Evolutionary conservation across 2,329 filamentous ascomycete species (phyloP), one percentile per base, ranked within the genome.

Genomic region (Elsinoe fawcettii): DNA sequence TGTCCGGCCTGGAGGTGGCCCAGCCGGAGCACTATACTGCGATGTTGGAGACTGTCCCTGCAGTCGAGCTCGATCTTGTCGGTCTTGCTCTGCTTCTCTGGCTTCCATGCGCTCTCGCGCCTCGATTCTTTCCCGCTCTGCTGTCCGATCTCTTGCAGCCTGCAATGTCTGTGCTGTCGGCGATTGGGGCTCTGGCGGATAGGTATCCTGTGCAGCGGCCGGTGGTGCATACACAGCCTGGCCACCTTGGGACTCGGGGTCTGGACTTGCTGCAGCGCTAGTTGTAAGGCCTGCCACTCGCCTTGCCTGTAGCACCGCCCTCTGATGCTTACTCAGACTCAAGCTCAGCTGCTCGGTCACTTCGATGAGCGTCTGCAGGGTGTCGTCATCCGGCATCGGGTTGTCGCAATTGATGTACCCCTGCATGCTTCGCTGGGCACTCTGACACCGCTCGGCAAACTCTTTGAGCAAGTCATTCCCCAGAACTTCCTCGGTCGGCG

Each of bases 351-450:
- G 87, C 71, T 97, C 93, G 69, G 95, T 96, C 12, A 90, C 93
- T 71, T 96, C 90, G 66, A 99, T 96, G 60, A 99, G 76, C 12
- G 84, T 91, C 68, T 93, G 84, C 81, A 97, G 90, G 1, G 92
- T 97, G 63, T 96, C 87, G 66, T 96, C 92, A 70, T 97, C 93
- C 0, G 92, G 91, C 1, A 82, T 69, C 0, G 92, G 91, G 67
- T 89, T 81, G 58, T 87, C 84, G 47, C 85, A 82, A 41, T 84
- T 79, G 77, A 97, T 96, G 73, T 95, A 97, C 30, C 79, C 78
- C 66, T 96, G 90, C 64, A 97, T 84, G 67, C 87, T 89, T 56
- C 85, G 81, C 55, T 88, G 86, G 3, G 92, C 92, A 57, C 83
- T 81, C 61, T 86, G 83, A 68, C 92, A 97, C 22, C 93, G 85